phyloP scores from a whole-genome alignment of 305 asterid species.

The Fraxinus floribunda region DNA sequence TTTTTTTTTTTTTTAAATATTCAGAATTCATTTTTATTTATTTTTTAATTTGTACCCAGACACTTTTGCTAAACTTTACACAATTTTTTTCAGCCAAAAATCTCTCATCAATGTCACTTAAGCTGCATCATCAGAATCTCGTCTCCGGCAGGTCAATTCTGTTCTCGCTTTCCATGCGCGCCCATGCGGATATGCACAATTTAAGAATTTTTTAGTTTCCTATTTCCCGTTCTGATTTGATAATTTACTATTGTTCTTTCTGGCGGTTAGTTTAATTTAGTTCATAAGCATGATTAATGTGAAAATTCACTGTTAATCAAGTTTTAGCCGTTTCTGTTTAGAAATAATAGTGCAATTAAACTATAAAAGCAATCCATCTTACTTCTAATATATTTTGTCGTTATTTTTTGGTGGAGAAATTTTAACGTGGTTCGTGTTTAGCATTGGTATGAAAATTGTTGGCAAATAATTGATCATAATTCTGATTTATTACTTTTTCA shows the following conservation, averaged over 20 bases:
- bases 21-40: neutral
- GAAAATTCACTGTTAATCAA: neutral
- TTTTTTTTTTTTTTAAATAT: neutral
- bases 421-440: neutral
- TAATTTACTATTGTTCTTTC: neutral
- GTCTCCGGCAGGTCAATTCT: slow-evolving; percentile 42
- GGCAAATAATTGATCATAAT: neutral
- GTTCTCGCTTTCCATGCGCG: neutral
- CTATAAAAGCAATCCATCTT: neutral
- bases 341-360: slow-evolving; percentile 16
- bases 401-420: neutral
- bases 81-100: slow-evolving; percentile 17
- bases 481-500: neutral
- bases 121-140: slow-evolving; percentile 48
- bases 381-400: neutral
- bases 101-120: slow-evolving; percentile 51
- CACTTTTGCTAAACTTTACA: neutral
- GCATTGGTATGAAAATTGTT: neutral
- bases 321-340: slow-evolving; percentile 1
- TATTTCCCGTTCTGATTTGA: neutral
- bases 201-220: neutral
- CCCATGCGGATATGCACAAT: neutral
- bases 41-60: neutral
- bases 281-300: slow-evolving; percentile 1
- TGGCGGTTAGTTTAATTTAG: neutral